These are phyloP conservation scores for Arabidopsis hybrid DNA, from an alignment of 441 rosid genomes.

Conservation along the genomic window DNA sequence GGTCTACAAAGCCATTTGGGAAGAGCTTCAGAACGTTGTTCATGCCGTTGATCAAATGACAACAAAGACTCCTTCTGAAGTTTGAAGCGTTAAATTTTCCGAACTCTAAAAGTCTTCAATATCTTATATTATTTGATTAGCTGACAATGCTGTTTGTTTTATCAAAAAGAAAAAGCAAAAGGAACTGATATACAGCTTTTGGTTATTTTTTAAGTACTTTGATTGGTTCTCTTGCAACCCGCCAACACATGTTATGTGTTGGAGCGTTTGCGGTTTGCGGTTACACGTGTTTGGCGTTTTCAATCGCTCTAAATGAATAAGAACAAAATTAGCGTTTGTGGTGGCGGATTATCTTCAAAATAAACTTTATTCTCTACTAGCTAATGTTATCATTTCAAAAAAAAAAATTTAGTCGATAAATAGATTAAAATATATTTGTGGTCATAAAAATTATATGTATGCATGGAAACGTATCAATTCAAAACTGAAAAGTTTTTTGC, in stretches of 20 bases:
- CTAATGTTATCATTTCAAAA: background rate
- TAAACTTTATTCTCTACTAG: background rate
- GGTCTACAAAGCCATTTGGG: slow-evolving; percentile 99
- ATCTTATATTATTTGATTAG: slow-evolving; percentile 23
- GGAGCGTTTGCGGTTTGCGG: background rate
- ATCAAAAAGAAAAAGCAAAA: background rate
- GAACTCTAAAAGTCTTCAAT: background rate
- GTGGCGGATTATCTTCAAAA: background rate
- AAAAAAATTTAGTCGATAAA: background rate
- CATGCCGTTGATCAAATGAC: slow-evolving; percentile 99
- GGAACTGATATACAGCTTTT: background rate
- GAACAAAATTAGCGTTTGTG: background rate
- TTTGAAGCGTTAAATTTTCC: slow-evolving; percentile 51
- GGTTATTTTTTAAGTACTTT: slow-evolving; percentile 5
- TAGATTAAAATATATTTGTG: background rate
- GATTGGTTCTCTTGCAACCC: slow-evolving; percentile 3
- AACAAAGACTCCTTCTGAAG: slow-evolving; percentile 82
- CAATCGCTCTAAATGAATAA: background rate
- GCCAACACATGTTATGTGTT: background rate
- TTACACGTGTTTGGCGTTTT: background rate
- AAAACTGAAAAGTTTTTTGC: too few species aligned
- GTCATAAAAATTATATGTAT: too few species aligned
- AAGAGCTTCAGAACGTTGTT: slow-evolving; percentile 91
- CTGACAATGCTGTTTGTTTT: slow-evolving; percentile 12
- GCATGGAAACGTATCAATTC: too few species aligned